Evolutionary conservation across 768 basidiomycete species (phyloP).

Genomic region (Pleurotus tuber-regium): DNA sequence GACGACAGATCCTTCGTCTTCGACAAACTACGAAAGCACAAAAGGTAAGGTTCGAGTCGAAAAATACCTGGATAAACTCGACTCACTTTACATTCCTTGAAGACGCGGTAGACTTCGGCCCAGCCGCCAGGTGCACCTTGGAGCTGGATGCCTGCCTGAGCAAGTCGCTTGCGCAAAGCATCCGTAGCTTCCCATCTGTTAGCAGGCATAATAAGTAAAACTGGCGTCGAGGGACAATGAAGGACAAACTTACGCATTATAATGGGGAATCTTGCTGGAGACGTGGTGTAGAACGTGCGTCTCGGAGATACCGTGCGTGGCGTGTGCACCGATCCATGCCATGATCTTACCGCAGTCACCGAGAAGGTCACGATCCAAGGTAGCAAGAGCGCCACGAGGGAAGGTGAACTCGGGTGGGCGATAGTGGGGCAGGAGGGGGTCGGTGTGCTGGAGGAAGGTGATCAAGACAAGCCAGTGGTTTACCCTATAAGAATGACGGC

Average conservation of each 20-base stretch:
- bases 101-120: constrained; percentile 77
- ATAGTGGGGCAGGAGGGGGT: constrained; percentile 93
- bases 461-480: constrained; percentile 97
- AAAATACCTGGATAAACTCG: not conserved
- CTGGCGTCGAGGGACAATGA: not conserved
- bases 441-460: constrained; percentile 98
- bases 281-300: constrained; percentile 94
- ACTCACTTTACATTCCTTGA: constrained; percentile 70
- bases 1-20: constrained; percentile 87
- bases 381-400: constrained; percentile 88
- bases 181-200: constrained; percentile 85
- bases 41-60: constrained; percentile 4
- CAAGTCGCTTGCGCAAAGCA: constrained; percentile 77
- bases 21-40: constrained; percentile 64
- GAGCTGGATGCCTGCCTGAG: constrained; percentile 58
- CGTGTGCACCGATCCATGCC: constrained; percentile 81
- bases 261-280: constrained; percentile 95
- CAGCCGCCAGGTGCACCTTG: constrained; percentile 76
- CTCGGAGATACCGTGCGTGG: constrained; percentile 92
- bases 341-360: constrained; percentile 77
- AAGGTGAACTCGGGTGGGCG: constrained; percentile 88
- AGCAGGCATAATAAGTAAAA: constrained; percentile 2
- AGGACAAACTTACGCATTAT: constrained; percentile 57
- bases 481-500: constrained; percentile 43
- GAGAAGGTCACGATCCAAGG: constrained; percentile 80